Evolutionary conservation across 1,284 basidiomycete genomes (phyloP).

Genomic region (Pseudozyma hubeiensis): DNA sequence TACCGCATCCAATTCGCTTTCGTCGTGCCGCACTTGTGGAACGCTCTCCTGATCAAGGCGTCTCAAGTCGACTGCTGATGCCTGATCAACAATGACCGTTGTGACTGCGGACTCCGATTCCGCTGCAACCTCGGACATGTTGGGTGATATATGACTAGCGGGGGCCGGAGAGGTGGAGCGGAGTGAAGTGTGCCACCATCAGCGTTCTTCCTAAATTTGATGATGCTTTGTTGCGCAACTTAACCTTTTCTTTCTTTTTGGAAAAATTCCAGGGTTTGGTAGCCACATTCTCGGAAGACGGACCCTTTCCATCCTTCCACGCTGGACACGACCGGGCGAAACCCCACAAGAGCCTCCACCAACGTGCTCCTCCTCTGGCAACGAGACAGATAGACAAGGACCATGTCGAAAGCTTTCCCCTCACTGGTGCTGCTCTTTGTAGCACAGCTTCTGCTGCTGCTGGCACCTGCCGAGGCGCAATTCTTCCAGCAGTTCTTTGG

Average conservation of each 20-base stretch:
- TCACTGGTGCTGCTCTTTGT: constrained; percentile 12
- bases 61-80: too few species aligned
- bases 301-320: constrained; percentile 12
- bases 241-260: too few species aligned
- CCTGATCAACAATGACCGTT: not conserved
- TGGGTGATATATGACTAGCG: not conserved
- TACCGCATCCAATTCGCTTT: not conserved
- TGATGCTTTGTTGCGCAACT: not conserved
- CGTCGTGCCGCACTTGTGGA: too few species aligned
- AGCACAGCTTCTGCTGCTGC: constrained; percentile 22
- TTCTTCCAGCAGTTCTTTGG: constrained; percentile 61
- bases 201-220: too few species aligned
- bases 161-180: too few species aligned
- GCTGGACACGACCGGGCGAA: constrained; percentile 8
- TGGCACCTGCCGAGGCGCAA: constrained; percentile 31
- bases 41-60: not conserved
- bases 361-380: not conserved
- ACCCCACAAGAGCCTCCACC: not conserved
- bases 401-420: not conserved
- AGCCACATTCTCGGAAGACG: constrained; percentile 15
- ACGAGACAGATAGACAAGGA: not conserved
- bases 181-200: too few species aligned
- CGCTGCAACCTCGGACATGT: not conserved
- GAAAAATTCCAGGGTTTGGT: constrained; percentile 26
- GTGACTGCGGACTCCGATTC: not conserved